phyloP scores from a whole-genome alignment of 176 grass and related monocot species.

The Avena sativa region DNA sequence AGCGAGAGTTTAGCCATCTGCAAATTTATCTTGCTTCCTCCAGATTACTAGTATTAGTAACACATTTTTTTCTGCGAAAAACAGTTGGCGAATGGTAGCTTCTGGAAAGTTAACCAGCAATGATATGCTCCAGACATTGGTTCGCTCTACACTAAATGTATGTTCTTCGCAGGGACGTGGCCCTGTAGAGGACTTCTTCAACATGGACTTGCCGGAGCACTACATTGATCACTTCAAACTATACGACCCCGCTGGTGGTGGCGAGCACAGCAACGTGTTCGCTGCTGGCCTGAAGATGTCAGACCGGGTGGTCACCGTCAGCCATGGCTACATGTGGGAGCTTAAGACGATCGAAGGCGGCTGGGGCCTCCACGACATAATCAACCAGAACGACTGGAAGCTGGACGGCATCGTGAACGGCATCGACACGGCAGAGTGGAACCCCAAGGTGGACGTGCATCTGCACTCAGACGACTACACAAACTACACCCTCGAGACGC shows the following conservation, averaged over 20 bases:
- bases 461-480: slow-evolving; percentile 81
- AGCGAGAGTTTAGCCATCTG: background rate
- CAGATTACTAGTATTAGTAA: background rate
- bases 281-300: slow-evolving; percentile 79
- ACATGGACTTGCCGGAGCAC: slow-evolving; percentile 68
- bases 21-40: background rate
- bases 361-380: slow-evolving; percentile 87
- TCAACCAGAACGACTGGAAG: slow-evolving; percentile 84
- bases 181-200: slow-evolving; percentile 69
- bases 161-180: slow-evolving; percentile 68
- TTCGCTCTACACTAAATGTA: slow-evolving; percentile 1
- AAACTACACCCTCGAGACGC: slow-evolving; percentile 78
- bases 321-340: slow-evolving; percentile 85
- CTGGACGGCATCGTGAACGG: slow-evolving; percentile 91
- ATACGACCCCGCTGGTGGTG: slow-evolving; percentile 69
- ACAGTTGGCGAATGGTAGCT: background rate
- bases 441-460: slow-evolving; percentile 63
- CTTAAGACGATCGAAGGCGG: slow-evolving; percentile 81
- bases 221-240: slow-evolving; percentile 83
- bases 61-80: too few species aligned
- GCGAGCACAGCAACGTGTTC: slow-evolving; percentile 85
- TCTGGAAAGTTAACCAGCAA: background rate
- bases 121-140: background rate
- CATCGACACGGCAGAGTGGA: slow-evolving; percentile 78
- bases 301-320: slow-evolving; percentile 79